Base-by-base conservation (phyloP, 305 asterid species). In the Salvia sclarea region DNA sequence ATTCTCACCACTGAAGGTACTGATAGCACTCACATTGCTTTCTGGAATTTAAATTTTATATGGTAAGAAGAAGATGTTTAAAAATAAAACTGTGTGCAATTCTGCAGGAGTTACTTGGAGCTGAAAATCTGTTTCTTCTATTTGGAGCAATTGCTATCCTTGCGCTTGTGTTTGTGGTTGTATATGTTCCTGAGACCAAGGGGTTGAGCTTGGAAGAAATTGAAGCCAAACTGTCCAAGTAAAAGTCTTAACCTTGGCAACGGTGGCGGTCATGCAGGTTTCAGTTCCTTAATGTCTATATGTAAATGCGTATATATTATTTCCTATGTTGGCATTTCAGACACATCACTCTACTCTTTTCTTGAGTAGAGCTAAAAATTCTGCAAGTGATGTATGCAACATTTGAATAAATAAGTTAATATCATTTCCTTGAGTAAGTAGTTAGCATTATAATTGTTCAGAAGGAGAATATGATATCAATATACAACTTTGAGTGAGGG, bases 181-280 rank as follows among this genome's bases (percentile, higher is more conserved):
- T 60, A 58, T 24, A 16, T 71, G 99, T 94, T 71, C 99, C 98
- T 20, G 97, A 94, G 87, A 94, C 97, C 73, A 89, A 94, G 87
- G 98, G 98, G 58, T 78, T 94, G 93, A 94, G 90, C 88, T 83
- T 94, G 90, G 97, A 94, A 78, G 99, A 94, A 75, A 94, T 94
- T 57, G 99, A 94, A 78, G 83, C 96, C 74, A 91, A 87, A 70
- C 35, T 91, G 52, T 79, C 81, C 86, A 87, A 87, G 82, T 93
- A 90, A 90, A 52, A 75, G 57, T 64, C 66, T 52, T 14, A 1
- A 21, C 20, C 14, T 61, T 38, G 4, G 55, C 22, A 59, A 17
- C 14, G 2, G 45, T 28, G 13, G 50, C 30, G 62, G 40, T 14
- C 47, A 20, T 54, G 16, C 63, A 17, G 59, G 60, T 61, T 69